Evolutionary conservation across 2,329 filamentous ascomycete genomes (phyloP).

Genomic region (Calonectria multiphialidica): DNA sequence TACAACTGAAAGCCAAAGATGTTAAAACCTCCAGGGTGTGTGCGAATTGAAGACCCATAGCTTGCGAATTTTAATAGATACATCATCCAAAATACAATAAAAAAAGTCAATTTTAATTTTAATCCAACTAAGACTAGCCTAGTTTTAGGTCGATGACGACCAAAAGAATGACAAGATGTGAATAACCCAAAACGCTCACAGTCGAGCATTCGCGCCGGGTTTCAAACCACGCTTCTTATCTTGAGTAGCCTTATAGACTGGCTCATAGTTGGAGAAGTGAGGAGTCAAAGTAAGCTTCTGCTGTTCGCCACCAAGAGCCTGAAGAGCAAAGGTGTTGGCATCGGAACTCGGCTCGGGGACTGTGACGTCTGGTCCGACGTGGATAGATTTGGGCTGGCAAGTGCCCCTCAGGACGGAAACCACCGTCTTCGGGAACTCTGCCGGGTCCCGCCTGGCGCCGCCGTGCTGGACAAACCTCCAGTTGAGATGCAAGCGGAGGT

Average conservation of each 20-base stretch:
- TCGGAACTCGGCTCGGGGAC: neutral
- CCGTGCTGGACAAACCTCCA: constrained; percentile 9
- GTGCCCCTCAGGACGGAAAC: neutral
- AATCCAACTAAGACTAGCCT: too few relatives aligned
- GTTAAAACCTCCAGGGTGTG: too few relatives aligned
- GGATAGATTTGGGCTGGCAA: neutral
- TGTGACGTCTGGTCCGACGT: neutral
- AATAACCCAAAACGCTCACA: too few relatives aligned
- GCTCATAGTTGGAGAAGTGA: neutral
- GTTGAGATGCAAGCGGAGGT: constrained; percentile 12
- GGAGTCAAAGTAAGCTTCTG: neutral
- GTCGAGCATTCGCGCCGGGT: too few relatives aligned
- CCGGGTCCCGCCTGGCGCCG: neutral
- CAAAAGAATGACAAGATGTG: too few relatives aligned
- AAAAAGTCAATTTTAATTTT: too few relatives aligned
- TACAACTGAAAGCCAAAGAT: too few relatives aligned
- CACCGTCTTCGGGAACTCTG: neutral
- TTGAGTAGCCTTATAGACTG: neutral
- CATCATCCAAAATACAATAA: too few relatives aligned
- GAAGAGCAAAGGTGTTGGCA: neutral
- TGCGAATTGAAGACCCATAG: too few relatives aligned
- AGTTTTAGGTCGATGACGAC: too few relatives aligned
- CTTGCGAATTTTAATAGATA: too few relatives aligned
- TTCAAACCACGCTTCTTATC: too few relatives aligned
- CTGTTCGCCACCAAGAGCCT: neutral